These are phyloP conservation scores for Cicer chorassanicum DNA, from an alignment of 306 rosid genomes.

Conservation along the genomic window DNA sequence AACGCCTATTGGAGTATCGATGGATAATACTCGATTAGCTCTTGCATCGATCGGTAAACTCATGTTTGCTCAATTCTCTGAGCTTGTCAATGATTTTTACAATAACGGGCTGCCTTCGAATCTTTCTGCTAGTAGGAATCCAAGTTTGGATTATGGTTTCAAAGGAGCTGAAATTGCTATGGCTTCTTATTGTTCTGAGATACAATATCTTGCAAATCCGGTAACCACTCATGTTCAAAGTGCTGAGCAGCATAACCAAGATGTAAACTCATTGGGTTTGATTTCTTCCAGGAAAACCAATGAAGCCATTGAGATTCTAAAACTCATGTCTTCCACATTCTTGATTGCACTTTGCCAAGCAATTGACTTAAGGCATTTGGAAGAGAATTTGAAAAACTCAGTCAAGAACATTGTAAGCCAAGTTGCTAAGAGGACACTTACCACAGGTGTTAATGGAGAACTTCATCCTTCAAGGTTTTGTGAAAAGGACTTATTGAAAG, in stretches of 20 bases:
- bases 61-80: constrained; percentile 87
- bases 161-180: constrained; percentile 75
- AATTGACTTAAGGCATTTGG: constrained; percentile 87
- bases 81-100: constrained; percentile 85
- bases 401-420: constrained; percentile 75
- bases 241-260: constrained; percentile 62
- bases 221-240: constrained; percentile 59
- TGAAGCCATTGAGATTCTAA: constrained; percentile 67
- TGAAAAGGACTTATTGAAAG: constrained; percentile 75
- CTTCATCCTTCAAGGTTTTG: constrained; percentile 86
- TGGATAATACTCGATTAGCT: constrained; percentile 95
- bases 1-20: constrained; percentile 92
- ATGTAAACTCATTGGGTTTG: constrained; percentile 75
- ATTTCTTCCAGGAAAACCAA: constrained; percentile 82
- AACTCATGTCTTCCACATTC: constrained; percentile 70
- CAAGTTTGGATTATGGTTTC: constrained; percentile 88
- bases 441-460: constrained; percentile 64
- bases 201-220: constrained; percentile 57
- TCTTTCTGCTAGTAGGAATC: constrained; percentile 75
- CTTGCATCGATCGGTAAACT: constrained; percentile 85
- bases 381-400: constrained; percentile 70
- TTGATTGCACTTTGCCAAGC: constrained; percentile 86
- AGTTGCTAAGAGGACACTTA: constrained; percentile 67
- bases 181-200: constrained; percentile 61
- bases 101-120: constrained; percentile 89